phyloP scores from a whole-genome alignment of 2,329 filamentous ascomycete species.

The Fusarium fracticaudum region DNA sequence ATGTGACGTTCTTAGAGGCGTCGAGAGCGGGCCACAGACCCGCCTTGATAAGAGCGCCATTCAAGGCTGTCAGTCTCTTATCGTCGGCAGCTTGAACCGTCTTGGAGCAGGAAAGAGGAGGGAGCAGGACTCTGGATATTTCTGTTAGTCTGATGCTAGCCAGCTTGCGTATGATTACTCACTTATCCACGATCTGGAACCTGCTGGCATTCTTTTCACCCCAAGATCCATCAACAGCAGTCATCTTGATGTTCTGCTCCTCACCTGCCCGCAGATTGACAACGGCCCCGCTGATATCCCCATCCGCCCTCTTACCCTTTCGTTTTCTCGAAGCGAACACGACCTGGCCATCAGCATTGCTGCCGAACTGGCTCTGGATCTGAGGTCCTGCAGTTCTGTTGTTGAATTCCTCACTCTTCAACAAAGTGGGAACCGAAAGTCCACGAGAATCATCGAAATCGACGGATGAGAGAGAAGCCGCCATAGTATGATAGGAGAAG shows the following conservation, averaged over 20 bases:
- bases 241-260: constrained; percentile 34
- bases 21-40: constrained; percentile 27
- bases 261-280: constrained; percentile 27
- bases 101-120: constrained; percentile 24
- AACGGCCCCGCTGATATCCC: not conserved
- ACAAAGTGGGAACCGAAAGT: constrained; percentile 19
- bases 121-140: constrained; percentile 15
- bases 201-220: constrained; percentile 24
- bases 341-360: constrained; percentile 21
- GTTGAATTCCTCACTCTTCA: constrained; percentile 22
- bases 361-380: constrained; percentile 19
- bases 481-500: constrained; percentile 33
- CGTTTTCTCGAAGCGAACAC: constrained; percentile 14
- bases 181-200: constrained; percentile 35
- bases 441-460: constrained; percentile 21
- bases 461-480: not conserved
- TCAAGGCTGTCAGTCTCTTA: constrained; percentile 13
- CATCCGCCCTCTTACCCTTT: not conserved
- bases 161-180: accelerated
- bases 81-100: constrained; percentile 18
- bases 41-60: constrained; percentile 22
- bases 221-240: constrained; percentile 34
- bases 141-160: accelerated
- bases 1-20: constrained; percentile 30
- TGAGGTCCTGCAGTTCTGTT: constrained; percentile 28